Percentiles rank a stretch among this genome's conserved stretches.
These are phyloP conservation scores for Naumovozyma castellii DNA, from an alignment of 805 yeast genomes.

Conservation along the genomic window DNA sequence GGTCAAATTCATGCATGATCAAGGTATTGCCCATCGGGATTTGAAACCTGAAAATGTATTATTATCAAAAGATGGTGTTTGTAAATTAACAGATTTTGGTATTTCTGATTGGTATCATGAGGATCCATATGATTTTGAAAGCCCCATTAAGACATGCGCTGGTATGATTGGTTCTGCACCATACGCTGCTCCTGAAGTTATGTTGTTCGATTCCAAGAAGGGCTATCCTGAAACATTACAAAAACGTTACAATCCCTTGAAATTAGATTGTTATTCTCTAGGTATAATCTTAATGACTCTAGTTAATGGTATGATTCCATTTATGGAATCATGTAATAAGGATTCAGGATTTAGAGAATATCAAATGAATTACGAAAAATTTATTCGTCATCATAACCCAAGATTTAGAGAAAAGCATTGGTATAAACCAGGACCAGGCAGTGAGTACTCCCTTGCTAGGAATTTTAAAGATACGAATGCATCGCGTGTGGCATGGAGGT, in stretches of 20 bases:
- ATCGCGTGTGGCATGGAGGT: slow-evolving; percentile 64
- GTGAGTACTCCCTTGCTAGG: slow-evolving; percentile 61
- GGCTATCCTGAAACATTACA: slow-evolving; percentile 26
- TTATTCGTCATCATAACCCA: slow-evolving; percentile 33
- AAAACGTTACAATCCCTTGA: slow-evolving; percentile 49
- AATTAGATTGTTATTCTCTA: slow-evolving; percentile 64
- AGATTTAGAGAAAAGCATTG: slow-evolving; percentile 38
- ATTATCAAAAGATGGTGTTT: slow-evolving; percentile 48
- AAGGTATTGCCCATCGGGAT: slow-evolving; percentile 64
- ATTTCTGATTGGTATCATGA: slow-evolving; percentile 58
- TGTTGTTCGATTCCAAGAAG: slow-evolving; percentile 33
- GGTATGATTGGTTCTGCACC: slow-evolving; percentile 73
- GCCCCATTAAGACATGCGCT: slow-evolving; percentile 31
- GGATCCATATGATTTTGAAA: slow-evolving; percentile 39
- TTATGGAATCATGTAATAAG: slow-evolving; percentile 38
- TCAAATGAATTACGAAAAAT: slow-evolving; percentile 37
- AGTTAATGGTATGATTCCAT: slow-evolving; percentile 51
- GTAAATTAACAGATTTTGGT: slow-evolving; percentile 70
- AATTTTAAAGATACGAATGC: slow-evolving; percentile 50
- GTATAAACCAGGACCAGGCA: slow-evolving; percentile 53
- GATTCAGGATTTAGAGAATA: slow-evolving; percentile 51
- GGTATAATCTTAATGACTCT: slow-evolving; percentile 60
- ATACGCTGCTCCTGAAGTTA: slow-evolving; percentile 70
- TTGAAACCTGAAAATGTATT: slow-evolving; percentile 67
- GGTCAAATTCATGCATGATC: slow-evolving; percentile 49